Evolutionary conservation across 805 yeast genomes (phyloP).

Genomic region (Candida sphagnicola): DNA sequence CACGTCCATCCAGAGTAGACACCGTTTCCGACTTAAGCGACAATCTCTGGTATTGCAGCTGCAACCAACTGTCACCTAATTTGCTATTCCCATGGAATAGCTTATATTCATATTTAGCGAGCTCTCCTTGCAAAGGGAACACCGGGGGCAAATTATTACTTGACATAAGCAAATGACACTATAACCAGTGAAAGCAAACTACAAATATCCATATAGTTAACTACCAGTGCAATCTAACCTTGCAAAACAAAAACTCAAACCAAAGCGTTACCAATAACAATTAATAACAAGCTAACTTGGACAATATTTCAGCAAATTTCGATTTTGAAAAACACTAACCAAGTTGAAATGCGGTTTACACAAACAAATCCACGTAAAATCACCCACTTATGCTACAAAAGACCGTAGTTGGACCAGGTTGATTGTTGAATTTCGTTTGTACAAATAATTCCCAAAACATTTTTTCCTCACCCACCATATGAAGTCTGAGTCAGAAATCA

Average conservation of each 20-base stretch:
- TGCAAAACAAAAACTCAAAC: neutral
- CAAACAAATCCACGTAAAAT: neutral
- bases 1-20: conserved; percentile 3
- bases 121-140: conserved; percentile 29
- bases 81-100: conserved; percentile 27
- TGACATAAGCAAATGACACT: neutral
- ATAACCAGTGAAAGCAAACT: no score
- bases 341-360: neutral
- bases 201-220: no score
- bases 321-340: neutral
- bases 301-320: neutral
- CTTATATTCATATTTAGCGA: conserved; percentile 28
- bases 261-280: neutral
- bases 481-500: conserved; percentile 1
- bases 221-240: no score
- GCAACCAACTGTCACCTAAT: conserved; percentile 29
- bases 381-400: neutral
- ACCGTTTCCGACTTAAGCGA: conserved; percentile 10
- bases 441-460: neutral
- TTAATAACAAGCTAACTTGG: neutral
- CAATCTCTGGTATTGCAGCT: conserved; percentile 23
- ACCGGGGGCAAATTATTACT: conserved; percentile 20
- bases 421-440: neutral
- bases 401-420: neutral
- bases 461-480: neutral